Evolutionary conservation across 352 stramenopile species (phyloP).

Genomic region (Paralagenidium karlingii): DNA sequence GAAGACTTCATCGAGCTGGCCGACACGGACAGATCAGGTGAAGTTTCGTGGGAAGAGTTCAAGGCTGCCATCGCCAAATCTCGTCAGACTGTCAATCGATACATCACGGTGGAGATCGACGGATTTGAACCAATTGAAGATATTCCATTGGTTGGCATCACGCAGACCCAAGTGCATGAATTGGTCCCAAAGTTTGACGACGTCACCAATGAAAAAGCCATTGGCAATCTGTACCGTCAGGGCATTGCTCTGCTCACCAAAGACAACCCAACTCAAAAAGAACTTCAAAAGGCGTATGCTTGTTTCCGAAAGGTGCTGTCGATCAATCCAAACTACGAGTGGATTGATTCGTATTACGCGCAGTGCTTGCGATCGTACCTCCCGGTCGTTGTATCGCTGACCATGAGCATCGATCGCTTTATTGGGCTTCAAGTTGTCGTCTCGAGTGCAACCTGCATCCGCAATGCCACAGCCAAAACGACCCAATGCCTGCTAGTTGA

Average conservation of each 20-base stretch:
- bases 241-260: slow-evolving; percentile 49
- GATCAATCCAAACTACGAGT: slow-evolving; percentile 65
- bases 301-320: slow-evolving; percentile 58
- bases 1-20: slow-evolving; percentile 70
- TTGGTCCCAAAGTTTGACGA: slow-evolving; percentile 62
- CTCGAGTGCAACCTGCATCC: slow-evolving; percentile 50
- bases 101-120: slow-evolving; percentile 64
- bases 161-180: slow-evolving; percentile 68
- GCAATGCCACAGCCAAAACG: slow-evolving; percentile 66
- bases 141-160: slow-evolving; percentile 50
- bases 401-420: slow-evolving; percentile 56
- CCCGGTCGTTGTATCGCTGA: slow-evolving; percentile 49
- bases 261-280: slow-evolving; percentile 29
- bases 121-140: slow-evolving; percentile 51
- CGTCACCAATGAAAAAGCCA: slow-evolving; percentile 46
- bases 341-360: slow-evolving; percentile 72
- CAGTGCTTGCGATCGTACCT: slow-evolving; percentile 56
- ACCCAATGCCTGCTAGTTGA: slow-evolving; percentile 64
- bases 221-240: slow-evolving; percentile 53
- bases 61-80: slow-evolving; percentile 74
- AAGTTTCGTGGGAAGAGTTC: slow-evolving; percentile 81
- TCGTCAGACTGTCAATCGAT: slow-evolving; percentile 48
- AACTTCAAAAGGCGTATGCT: slow-evolving; percentile 63
- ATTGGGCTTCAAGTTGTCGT: slow-evolving; percentile 72
- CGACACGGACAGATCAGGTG: slow-evolving; percentile 61